Evolutionary conservation across 2,329 filamentous ascomycete genomes (phyloP).

Genomic region (Alternaria brassicicola): DNA sequence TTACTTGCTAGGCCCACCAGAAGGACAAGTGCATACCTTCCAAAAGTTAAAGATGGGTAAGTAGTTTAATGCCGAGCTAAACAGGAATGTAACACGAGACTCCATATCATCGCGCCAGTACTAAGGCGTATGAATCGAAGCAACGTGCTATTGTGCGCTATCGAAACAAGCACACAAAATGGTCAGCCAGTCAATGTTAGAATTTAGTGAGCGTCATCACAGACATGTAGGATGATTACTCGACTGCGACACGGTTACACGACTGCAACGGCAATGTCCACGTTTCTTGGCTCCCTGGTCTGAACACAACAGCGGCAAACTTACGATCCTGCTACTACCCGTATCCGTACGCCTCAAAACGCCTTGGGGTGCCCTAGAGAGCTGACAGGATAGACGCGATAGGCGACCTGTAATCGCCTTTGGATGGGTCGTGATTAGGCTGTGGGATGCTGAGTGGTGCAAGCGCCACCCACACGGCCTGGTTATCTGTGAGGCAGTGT

Average conservation of each 20-base stretch:
- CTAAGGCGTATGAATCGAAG: background rate
- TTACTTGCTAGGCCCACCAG: background rate
- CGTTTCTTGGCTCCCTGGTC: conserved; percentile 17
- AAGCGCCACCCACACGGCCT: background rate
- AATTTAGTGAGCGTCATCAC: conserved; percentile 6
- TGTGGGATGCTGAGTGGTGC: conserved; percentile 12
- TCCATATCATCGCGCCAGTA: background rate
- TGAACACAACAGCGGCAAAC: conserved; percentile 7
- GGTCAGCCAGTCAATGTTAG: background rate
- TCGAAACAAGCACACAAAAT: background rate
- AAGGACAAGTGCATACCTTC: background rate
- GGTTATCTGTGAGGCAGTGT: background rate
- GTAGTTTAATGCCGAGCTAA: background rate
- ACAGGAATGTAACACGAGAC: conserved; percentile 5
- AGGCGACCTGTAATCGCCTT: conserved; percentile 8
- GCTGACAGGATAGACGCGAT: conserved; percentile 11
- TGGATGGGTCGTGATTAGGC: background rate
- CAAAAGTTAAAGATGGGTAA: background rate
- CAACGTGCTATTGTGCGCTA: conserved; percentile 11
- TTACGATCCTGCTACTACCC: conserved; percentile 16
- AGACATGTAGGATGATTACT: background rate
- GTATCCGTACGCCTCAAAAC: conserved; percentile 4
- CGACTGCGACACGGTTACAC: conserved; percentile 14
- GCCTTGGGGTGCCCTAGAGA: background rate
- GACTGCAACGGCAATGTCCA: conserved; percentile 13